phyloP scores from a whole-genome alignment of 2,329 filamentous ascomycete species.

The Metarhizium album region DNA sequence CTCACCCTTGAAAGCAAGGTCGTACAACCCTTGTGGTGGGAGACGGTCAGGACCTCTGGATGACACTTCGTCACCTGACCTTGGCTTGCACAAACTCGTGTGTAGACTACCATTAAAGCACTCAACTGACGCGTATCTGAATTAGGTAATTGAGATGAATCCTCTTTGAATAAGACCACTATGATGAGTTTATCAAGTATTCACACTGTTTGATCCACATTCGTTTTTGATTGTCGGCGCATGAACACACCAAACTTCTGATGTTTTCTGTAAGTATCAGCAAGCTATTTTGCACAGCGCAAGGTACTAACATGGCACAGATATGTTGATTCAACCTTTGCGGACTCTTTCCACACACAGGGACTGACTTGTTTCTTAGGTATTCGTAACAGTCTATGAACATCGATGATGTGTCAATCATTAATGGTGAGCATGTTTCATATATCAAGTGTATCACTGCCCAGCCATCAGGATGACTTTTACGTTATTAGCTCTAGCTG shows the following conservation, averaged over 20 bases:
- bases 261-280: slow-evolving; percentile 32
- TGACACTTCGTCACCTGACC: slow-evolving; percentile 58
- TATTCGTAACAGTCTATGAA: no score
- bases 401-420: no score
- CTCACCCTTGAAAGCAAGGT: slow-evolving; percentile 41
- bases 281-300: neutral
- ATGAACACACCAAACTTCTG: slow-evolving; percentile 48
- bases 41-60: slow-evolving; percentile 44
- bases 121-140: slow-evolving; percentile 18
- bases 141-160: slow-evolving; percentile 18
- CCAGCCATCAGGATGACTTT: slow-evolving; percentile 38
- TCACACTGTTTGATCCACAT: slow-evolving; percentile 48
- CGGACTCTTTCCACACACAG: no score
- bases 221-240: slow-evolving; percentile 28
- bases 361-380: no score
- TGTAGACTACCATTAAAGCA: slow-evolving; percentile 15
- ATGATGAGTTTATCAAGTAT: slow-evolving; percentile 44
- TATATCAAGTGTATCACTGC: neutral
- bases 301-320: neutral
- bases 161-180: slow-evolving; percentile 6
- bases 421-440: neutral
- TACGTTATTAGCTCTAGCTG: slow-evolving; percentile 38
- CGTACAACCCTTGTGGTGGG: slow-evolving; percentile 52
- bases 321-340: neutral
- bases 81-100: slow-evolving; percentile 22